Evolutionary conservation across 768 basidiomycete genomes (phyloP).

Genomic region (Pleurotus giganteus): DNA sequence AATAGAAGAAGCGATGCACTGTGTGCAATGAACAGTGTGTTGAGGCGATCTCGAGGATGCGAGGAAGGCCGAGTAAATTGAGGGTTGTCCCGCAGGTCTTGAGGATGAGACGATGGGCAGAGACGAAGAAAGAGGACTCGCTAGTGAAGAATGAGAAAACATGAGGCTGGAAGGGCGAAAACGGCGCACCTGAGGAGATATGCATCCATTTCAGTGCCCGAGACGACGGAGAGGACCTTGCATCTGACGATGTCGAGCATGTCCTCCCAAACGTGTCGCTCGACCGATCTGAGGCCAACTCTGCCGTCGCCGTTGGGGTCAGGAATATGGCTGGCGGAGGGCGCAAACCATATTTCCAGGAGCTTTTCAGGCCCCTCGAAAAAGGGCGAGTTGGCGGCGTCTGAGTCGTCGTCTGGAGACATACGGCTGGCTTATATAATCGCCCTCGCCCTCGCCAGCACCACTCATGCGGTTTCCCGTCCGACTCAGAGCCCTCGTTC

Average conservation of each 20-base stretch:
- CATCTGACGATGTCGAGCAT: constrained; percentile 98
- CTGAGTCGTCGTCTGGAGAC: constrained; percentile 22
- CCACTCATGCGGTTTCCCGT: constrained; percentile 40
- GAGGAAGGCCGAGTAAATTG: constrained; percentile 91
- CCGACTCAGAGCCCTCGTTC: constrained; percentile 42
- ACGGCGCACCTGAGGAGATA: constrained; percentile 86
- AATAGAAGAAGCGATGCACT: constrained; percentile 95
- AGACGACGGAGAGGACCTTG: constrained; percentile 87
- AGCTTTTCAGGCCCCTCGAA: constrained; percentile 96
- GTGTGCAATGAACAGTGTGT: constrained; percentile 59
- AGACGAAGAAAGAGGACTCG: constrained; percentile 96
- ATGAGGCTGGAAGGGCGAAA: constrained; percentile 8
- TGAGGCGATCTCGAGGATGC: constrained; percentile 91
- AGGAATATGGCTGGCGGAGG: constrained; percentile 62
- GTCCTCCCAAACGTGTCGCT: constrained; percentile 84
- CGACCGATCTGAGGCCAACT: constrained; percentile 75
- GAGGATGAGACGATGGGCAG: constrained; percentile 92
- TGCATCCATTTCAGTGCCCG: constrained; percentile 90
- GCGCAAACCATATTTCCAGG: constrained; percentile 96
- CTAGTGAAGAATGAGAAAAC: constrained; percentile 41
- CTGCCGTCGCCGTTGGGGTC: constrained; percentile 37
- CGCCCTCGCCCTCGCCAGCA: background rate
- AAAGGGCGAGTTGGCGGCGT: constrained; percentile 42
- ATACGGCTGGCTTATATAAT: background rate
- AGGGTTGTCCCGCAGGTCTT: constrained; percentile 99